Percentiles rank a stretch among this genome's conserved stretches.
These are phyloP conservation scores for Amanita subjunquillea DNA, from an alignment of 768 basidiomycete genomes.

Conservation along the genomic window DNA sequence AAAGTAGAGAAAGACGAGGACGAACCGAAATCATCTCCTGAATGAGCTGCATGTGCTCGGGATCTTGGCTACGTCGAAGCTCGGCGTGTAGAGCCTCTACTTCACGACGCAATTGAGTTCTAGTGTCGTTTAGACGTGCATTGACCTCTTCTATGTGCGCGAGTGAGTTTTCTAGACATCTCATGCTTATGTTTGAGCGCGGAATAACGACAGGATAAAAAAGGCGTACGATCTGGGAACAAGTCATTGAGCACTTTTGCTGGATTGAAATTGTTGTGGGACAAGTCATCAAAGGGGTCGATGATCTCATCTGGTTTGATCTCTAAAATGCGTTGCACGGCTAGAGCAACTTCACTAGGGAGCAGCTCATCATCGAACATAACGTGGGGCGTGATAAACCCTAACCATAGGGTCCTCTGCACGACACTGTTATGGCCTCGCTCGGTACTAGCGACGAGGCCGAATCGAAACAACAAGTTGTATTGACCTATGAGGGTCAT, in stretches of 20 bases:
- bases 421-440: slow-evolving; percentile 8
- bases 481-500: slow-evolving; percentile 52
- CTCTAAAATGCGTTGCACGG: slow-evolving; percentile 64
- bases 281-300: slow-evolving; percentile 50
- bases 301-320: slow-evolving; percentile 30
- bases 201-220: background rate
- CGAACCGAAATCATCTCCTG: slow-evolving; percentile 94
- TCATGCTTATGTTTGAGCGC: slow-evolving; percentile 11
- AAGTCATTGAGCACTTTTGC: slow-evolving; percentile 53
- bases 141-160: slow-evolving; percentile 64
- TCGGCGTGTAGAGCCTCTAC: slow-evolving; percentile 59
- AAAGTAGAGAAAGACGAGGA: slow-evolving; percentile 5
- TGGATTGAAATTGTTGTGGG: slow-evolving; percentile 45
- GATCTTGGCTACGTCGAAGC: slow-evolving; percentile 71
- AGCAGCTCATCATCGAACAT: slow-evolving; percentile 45
- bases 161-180: slow-evolving; percentile 59
- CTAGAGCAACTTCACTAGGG: slow-evolving; percentile 55
- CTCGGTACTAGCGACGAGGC: slow-evolving; percentile 20
- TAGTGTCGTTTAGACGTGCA: slow-evolving; percentile 55
- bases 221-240: slow-evolving; percentile 62
- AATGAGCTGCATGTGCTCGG: slow-evolving; percentile 79
- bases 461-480: slow-evolving; percentile 40
- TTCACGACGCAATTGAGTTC: slow-evolving; percentile 60
- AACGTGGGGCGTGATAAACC: slow-evolving; percentile 8
- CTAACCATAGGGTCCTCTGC: slow-evolving; percentile 5